Evolutionary conservation across 225 moss, liverwort and hornwort species (phyloP).

Genomic region (Neckera pumila): DNA sequence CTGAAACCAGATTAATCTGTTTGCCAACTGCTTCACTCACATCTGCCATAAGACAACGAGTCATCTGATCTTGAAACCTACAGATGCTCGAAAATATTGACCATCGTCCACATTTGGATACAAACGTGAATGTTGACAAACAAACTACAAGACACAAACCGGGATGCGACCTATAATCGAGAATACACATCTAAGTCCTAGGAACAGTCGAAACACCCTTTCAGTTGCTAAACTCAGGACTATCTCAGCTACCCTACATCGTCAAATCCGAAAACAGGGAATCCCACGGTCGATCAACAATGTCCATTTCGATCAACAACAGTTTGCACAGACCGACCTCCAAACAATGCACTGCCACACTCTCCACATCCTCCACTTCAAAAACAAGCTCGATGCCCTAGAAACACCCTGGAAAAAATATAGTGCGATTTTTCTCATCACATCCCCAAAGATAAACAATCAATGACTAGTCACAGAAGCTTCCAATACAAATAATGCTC

Average conservation of each 20-base stretch:
- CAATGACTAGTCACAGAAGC: neutral
- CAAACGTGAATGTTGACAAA: too few relatives aligned
- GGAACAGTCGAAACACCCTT: neutral
- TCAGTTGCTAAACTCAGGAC: neutral
- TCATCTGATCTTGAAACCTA: neutral
- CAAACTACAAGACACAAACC: neutral
- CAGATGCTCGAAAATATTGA: neutral
- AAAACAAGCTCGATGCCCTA: too few relatives aligned
- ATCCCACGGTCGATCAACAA: neutral
- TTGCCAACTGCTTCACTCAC: neutral
- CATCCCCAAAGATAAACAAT: neutral
- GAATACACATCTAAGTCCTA: neutral
- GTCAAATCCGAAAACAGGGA: neutral
- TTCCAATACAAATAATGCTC: too few relatives aligned
- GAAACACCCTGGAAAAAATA: neutral
- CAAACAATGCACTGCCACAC: neutral
- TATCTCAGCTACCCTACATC: neutral
- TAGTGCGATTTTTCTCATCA: neutral
- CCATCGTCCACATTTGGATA: neutral
- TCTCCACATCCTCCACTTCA: neutral
- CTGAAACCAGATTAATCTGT: neutral
- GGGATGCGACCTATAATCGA: neutral
- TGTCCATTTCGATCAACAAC: neutral
- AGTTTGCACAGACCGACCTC: neutral
- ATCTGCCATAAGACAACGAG: neutral